Evolutionary conservation across 2,329 filamentous ascomycete species (phyloP).

Genomic region (Aurifilum marmelostoma): DNA sequence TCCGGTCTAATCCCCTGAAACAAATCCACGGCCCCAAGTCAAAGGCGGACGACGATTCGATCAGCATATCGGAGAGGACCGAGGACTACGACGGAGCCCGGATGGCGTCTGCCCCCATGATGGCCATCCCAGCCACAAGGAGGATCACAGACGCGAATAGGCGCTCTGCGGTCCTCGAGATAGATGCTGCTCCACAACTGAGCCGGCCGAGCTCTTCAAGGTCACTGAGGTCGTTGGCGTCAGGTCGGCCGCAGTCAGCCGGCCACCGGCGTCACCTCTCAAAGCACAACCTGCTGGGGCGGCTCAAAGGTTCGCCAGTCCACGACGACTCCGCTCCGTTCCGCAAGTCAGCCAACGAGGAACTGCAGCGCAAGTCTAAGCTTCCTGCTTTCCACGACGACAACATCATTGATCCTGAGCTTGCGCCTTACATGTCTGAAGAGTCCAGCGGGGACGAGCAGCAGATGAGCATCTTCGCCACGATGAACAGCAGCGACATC

Average conservation of each 20-base stretch:
- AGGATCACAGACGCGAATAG: conserved; percentile 67
- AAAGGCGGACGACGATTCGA: conserved; percentile 41
- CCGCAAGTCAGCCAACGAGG: conserved; percentile 70
- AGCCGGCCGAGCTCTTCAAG: conserved; percentile 92
- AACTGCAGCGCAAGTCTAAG: conserved; percentile 65
- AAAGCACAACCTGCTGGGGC: conserved; percentile 79
- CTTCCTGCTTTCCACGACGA: conserved; percentile 96
- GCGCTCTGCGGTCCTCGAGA: conserved; percentile 87
- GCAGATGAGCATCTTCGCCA: conserved; percentile 82
- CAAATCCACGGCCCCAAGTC: conserved; percentile 41
- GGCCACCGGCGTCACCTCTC: conserved; percentile 86
- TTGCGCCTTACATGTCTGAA: conserved; percentile 95
- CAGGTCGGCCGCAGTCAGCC: conserved; percentile 73
- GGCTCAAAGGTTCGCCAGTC: conserved; percentile 63
- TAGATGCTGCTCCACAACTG: conserved; percentile 70
- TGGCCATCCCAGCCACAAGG: conserved; percentile 69
- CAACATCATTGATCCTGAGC: conserved; percentile 96
- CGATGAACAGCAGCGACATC: conserved; percentile 67
- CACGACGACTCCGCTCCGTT: conserved; percentile 87
- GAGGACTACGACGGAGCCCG: conserved; percentile 53
- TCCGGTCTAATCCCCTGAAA: conserved; percentile 57
- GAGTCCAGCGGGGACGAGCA: conserved; percentile 93
- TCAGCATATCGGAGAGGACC: conserved; percentile 45
- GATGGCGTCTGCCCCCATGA: conserved; percentile 68
- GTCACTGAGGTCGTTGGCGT: conserved; percentile 76